Base-by-base conservation (phyloP, 164 flowering plant genomes). In the Brasenia schreberi region DNA sequence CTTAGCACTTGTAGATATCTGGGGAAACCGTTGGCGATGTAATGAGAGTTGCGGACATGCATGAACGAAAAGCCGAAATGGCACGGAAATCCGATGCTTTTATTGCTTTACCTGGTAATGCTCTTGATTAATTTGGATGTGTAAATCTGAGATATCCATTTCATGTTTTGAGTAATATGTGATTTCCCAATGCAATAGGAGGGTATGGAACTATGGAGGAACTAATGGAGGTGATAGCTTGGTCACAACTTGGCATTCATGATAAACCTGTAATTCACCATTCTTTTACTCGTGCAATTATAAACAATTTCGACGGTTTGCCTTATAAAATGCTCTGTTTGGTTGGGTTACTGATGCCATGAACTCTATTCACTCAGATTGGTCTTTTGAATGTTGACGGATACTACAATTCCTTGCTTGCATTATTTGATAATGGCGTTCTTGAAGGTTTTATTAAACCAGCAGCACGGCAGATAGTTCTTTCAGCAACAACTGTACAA, bases 131-230 rank as follows among this genome's bases (percentile, higher is more conserved):
- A 49, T 49, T 49, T 44, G 45, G 16, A 17, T 14, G 56, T 42
- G n/a, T 49, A 9, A 9, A 49, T 49, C 16, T 49, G 4, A 9
- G 12, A 9, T 9, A 18, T 19, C 17, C 6, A 9, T 43, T 42
- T 9, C 39, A 33, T 33, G 39, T 33, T 33, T 33, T 33, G 39
- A 33, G 39, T 1, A 19, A 33, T 65, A 19, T 42, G 39, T 19
- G 12, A n/a, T 3, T n/a, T 62, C 66, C 59, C 39, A 39, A 53
- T 43, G 65, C 71, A 61, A 42, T 73, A 93, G 98, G 98, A 17
- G 98, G 98, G 68, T 93, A 88, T 78, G 98, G 98, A 67, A 92
- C 98, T 49, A 86, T 88, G 96, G 98, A 92, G 80, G 98, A 92
- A 78, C 61, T 76, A 23, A 59, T 92, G 79, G 98, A 92, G 74